Base-by-base conservation (phyloP, 768 basidiomycete genomes). In the Kwoniella bestiolae region DNA sequence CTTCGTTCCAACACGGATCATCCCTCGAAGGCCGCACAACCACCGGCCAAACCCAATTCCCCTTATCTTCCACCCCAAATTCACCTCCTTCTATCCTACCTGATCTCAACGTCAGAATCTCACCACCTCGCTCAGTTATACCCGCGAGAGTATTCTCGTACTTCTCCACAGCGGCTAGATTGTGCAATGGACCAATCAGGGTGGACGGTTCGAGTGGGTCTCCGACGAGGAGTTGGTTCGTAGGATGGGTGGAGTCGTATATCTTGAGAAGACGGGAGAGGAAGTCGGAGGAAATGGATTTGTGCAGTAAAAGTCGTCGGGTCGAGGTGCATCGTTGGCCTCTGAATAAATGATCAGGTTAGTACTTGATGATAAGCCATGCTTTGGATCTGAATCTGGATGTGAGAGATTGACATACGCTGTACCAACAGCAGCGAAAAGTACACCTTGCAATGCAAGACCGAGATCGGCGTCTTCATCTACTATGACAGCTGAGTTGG, bases 391-490 rank as follows among this genome's bases (percentile, higher is more conserved):
- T 41, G 12, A 11, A 18, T 41, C 4, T 41, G 8, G 38, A 41
- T 18, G 4, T 9, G 11, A 41, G 38, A n/a, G n/a, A n/a, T n/a
- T 23, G 12, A 70, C 76, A 57, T 35, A 77, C 76, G 87, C 85
- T 34, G 89, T 90, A 32, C 95, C 95, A 49, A 96, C 88, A 29
- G 95, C 92, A 38, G 94, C 91, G 82, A 97, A 97, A 80, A 93
- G 91, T 29, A 94, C 90, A 3, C 92, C 87, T 14, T 91, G 91
- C 16, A 96, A 87, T 38, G 95, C 94, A 70, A 96, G 87, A 32
- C 86, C 85, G 25, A 96, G 86, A 82, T 96, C 93, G 21, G 95
- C 94, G 82, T 96, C 95, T 55, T 91, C 87, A 87, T 96, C 90
- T 69, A 98, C 86, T 72, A 96, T 88, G 44, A 92, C 88, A 69